Percentiles rank a stretch among this genome's conserved stretches.
Evolutionary conservation across 257 asterid genomes (phyloP).

Genomic region (Knoxia roxburghii): DNA sequence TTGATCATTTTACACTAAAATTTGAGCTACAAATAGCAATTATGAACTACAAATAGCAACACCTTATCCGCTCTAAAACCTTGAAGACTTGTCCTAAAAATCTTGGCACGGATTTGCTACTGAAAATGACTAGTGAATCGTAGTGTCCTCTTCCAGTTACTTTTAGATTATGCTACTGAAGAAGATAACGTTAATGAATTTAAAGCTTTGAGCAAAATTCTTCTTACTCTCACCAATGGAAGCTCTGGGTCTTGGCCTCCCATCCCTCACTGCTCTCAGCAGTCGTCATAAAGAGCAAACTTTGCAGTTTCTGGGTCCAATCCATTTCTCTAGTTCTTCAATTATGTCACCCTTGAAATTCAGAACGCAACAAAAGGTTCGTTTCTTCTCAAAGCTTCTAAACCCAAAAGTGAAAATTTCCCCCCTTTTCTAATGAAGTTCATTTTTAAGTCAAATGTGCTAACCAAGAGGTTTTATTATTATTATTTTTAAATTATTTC

Average conservation of each 20-base stretch:
- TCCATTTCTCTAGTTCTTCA: conserved; percentile 23
- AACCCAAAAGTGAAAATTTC: no score
- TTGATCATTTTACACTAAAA: no score
- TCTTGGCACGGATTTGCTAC: not conserved
- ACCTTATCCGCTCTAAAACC: no score
- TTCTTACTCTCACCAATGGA: conserved; percentile 35
- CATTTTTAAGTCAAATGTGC: no score
- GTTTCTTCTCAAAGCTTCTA: not conserved
- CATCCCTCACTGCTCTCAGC: conserved; percentile 36
- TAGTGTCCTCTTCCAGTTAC: not conserved
- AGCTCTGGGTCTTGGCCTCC: conserved; percentile 37
- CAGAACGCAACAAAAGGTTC: conserved; percentile 36
- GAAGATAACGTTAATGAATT: conserved; percentile 12
- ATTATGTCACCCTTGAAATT: conserved; percentile 23
- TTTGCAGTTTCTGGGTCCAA: conserved; percentile 29
- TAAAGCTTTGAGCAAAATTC: not conserved
- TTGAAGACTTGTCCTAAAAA: no score
- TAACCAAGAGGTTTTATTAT: not conserved
- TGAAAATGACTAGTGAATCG: not conserved
- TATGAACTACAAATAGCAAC: no score
- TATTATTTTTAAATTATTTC: not conserved
- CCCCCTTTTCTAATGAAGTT: no score
- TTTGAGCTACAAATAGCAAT: no score
- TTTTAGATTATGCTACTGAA: not conserved
- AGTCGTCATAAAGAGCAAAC: conserved; percentile 29